Evolutionary conservation across 2,329 filamentous ascomycete genomes (phyloP).

Genomic region (Thelonectria rubi): DNA sequence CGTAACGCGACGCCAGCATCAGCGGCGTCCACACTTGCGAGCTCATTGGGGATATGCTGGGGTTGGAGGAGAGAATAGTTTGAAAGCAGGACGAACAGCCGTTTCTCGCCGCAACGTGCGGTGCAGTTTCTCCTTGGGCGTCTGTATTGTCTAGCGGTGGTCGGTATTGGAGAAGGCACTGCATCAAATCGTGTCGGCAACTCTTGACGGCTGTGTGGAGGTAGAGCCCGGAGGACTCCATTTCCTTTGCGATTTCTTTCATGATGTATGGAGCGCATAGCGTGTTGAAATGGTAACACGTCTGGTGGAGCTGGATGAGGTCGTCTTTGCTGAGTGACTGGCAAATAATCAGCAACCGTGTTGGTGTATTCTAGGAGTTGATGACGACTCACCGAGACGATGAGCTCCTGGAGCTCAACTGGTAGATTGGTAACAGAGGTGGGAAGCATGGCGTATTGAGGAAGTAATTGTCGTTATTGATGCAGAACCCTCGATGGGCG

Average conservation of each 20-base stretch:
- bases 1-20: slow-evolving; percentile 1
- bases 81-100: neutral
- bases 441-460: neutral
- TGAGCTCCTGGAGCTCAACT: neutral
- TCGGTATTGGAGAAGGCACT: neutral
- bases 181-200: neutral
- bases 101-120: neutral
- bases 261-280: neutral
- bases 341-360: neutral
- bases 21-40: neutral
- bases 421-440: neutral
- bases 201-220: neutral
- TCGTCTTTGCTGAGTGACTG: neutral
- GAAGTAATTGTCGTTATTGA: neutral
- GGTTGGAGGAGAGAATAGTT: neutral
- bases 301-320: neutral
- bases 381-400: neutral
- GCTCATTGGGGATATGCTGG: neutral
- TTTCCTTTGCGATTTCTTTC: neutral
- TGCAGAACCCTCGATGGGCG: too few relatives aligned
- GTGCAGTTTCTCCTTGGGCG: neutral
- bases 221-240: neutral
- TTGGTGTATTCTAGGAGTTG: neutral
- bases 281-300: neutral
- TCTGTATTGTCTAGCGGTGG: neutral